phyloP scores from a whole-genome alignment of 257 asterid genomes.

The Lithospermum erythrorhizon region DNA sequence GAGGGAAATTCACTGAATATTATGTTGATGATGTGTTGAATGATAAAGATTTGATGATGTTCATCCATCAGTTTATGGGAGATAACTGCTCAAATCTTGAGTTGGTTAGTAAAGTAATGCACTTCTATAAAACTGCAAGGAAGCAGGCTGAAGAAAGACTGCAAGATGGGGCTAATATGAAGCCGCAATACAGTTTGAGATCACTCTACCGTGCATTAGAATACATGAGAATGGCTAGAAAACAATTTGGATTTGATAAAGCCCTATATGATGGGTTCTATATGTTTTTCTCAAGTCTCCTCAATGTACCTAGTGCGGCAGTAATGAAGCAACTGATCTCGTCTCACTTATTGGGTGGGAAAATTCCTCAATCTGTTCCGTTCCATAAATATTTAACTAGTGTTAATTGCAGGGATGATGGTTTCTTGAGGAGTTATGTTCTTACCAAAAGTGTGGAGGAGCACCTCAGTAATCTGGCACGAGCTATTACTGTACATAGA shows the following conservation, averaged over 20 bases:
- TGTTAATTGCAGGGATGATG: conserved; percentile 19
- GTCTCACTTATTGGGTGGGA: conserved; percentile 40
- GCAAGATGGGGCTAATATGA: conserved; percentile 99
- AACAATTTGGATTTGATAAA: conserved; percentile 35
- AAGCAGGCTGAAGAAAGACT: conserved; percentile 61
- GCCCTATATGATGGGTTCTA: conserved; percentile 85
- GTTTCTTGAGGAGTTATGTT: conserved; percentile 41
- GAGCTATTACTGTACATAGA: conserved; percentile 63
- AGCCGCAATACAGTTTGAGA: conserved; percentile 91
- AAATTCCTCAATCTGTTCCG: conserved; percentile 29
- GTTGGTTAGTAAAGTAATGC: conserved; percentile 36
- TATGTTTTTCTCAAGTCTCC: conserved; percentile 66
- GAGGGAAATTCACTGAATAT: conserved; percentile 87
- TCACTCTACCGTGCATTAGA: conserved; percentile 86
- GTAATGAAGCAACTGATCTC: conserved; percentile 47
- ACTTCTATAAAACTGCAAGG: conserved; percentile 72
- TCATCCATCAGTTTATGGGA: conserved; percentile 46
- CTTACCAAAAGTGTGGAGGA: conserved; percentile 61
- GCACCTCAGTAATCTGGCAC: conserved; percentile 65
- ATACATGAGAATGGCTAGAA: conserved; percentile 48
- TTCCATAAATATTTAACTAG: conserved; percentile 36
- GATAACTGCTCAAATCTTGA: conserved; percentile 32
- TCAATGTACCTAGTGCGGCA: conserved; percentile 67
- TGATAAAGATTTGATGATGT: conserved; percentile 72
- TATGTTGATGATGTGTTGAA: conserved; percentile 81